Evolutionary conservation across 371 early-diverging fungal genomes (phyloP), one percentile per base, ranked within the genome.

Genomic region (Nematocida sp.): DNA sequence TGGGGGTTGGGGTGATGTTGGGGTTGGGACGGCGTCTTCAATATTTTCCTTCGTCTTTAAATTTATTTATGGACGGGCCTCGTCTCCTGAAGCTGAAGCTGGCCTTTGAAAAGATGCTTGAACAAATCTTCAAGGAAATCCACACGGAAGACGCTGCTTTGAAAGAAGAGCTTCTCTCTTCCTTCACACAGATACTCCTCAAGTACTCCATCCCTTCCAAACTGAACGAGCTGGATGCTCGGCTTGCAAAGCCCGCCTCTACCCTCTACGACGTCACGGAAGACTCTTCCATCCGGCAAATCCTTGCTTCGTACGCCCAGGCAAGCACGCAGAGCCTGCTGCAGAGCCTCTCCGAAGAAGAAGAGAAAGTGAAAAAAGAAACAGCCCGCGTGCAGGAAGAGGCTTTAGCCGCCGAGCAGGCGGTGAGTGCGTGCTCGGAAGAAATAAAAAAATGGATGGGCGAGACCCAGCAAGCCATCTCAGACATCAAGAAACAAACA

Each of bases 181-280:
- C 40, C 19, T 57, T 70, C 37, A 57, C 56, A 1, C 74, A 70
- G 54, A 64, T 70, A 5, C 74, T 70, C 34, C 29, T 70, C n/a
- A 70, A 70, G 62, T 70, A 70, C 38, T 70, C 74, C 23, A 48
- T 70, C 17, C 74, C 74, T 32, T 23, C 38, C 15, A 70, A 70
- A 29, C 49, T 70, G 4, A 57, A 70, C 32, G 60, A 70, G 32
- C 62, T 70, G 36, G 74, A 70, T 41, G 11, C 5, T 13, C 21
- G 76, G 31, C n/a, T 70, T 8, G 11, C 11, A 25, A 17, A 43
- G 36, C 50, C 31, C 0, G 29, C 53, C 53, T 34, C 31, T 25
- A 8, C 36, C 3, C 51, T 70, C 21, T 70, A 70, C 53, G 74
- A 70, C 38, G 34, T 70, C 11, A 70, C 58, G 8, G 27, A 23